Base-by-base conservation (phyloP, 106 monocot genomes). In the Phalaenopsis equestris region DNA sequence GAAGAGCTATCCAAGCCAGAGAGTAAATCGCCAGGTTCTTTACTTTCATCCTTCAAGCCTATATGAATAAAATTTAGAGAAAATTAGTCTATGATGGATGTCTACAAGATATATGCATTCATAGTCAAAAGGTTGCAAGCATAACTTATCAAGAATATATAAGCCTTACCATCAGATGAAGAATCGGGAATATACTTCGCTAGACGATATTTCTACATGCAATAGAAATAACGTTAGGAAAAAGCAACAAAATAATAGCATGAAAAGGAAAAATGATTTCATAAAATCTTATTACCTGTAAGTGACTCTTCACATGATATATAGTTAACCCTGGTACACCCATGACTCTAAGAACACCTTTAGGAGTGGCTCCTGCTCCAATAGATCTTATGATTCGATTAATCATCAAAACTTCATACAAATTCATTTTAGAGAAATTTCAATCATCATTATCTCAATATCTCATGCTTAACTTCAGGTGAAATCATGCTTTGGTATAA, bases 261-360 rank as follows among this genome's bases (percentile, higher is more conserved):
- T 23, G n/a, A 42, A n/a, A 8, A 64, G 38, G 56, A 38, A 72
- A 52, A 80, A 84, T 39, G 36, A 84, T 9, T 38, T 48, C 68
- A 6, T 30, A 14, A 72, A 78, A 47, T 41, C 19, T 39, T 76
- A 61, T 5, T 85, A 95, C 94, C 92, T 95, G 94, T 21, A 95
- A 87, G 83, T 95, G 94, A 75, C 94, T 95, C 84, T 95, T 95
- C 64, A 95, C 94, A 87, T 95, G 91, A 84, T 92, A 95, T 79
- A 95, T 95, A 15, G 94, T 95, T 70, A 95, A 76, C 12, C 94
- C 90, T 81, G 79, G 85, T 19, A 90, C 94, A 80, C 90, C 92
- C 94, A 95, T 95, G 18, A 90, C 83, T 80, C 88, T 95, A 3
- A 95, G 88, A 38, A 95, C 88, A 79, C 94, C 94, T 84, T 95